Percentiles rank a stretch among this genome's conserved stretches.
Evolutionary conservation across 768 basidiomycete species (phyloP).

Genomic region (Rhodotorula taiwanensis): DNA sequence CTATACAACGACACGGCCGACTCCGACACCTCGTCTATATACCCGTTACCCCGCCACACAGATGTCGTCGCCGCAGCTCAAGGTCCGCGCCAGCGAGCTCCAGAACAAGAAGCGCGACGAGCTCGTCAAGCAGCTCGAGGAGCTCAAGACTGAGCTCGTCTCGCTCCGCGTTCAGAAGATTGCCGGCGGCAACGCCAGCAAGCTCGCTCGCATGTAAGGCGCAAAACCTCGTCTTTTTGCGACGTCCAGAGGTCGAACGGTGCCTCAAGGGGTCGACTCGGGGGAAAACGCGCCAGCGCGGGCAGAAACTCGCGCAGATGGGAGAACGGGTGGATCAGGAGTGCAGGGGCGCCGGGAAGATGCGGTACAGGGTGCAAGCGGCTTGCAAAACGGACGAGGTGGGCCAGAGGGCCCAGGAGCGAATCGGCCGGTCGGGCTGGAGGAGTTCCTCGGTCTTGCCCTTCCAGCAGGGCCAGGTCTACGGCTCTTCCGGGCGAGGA

Average conservation of each 20-base stretch:
- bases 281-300: no score
- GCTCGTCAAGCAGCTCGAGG: conserved; percentile 83
- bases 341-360: not conserved
- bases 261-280: no score
- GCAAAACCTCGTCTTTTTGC: not conserved
- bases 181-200: conserved; percentile 86
- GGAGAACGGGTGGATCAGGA: no score
- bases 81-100: conserved; percentile 38
- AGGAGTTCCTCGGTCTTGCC: not conserved
- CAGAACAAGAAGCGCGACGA: conserved; percentile 67
- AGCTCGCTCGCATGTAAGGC: conserved; percentile 93
- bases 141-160: conserved; percentile 92
- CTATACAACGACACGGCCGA: no score
- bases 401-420: not conserved
- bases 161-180: conserved; percentile 95
- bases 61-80: conserved; percentile 33
- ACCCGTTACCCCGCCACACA: no score
- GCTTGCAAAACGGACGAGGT: not conserved
- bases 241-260: not conserved
- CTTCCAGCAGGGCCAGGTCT: not conserved
- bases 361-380: not conserved
- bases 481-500: not conserved
- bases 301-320: no score
- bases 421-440: no score
- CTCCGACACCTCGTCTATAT: no score